phyloP scores from a whole-genome alignment of 225 moss, liverwort and hornwort genomes.

The Pseudisothecium myosuroides region DNA sequence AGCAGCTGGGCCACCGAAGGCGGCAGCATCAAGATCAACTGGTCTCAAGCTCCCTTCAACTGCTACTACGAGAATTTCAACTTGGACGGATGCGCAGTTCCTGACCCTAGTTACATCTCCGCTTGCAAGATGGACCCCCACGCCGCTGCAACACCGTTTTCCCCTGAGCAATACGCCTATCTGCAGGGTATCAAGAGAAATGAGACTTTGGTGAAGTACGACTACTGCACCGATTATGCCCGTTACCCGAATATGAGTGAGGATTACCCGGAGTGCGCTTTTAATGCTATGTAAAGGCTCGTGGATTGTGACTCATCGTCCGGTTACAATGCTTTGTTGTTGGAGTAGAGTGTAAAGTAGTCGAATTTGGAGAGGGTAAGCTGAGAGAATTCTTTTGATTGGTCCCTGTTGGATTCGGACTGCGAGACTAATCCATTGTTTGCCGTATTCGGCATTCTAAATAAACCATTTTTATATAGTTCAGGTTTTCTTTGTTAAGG shows the following conservation, averaged over 20 bases:
- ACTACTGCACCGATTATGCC: not conserved
- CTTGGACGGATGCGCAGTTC: not conserved
- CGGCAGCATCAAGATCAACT: conserved; percentile 40
- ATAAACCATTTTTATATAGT: not conserved
- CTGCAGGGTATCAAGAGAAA: not conserved
- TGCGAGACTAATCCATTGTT: not conserved
- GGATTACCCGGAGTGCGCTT: not conserved
- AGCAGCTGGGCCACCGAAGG: conserved; percentile 60
- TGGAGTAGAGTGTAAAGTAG: not conserved
- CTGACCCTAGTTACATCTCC: not conserved
- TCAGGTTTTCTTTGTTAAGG: not conserved
- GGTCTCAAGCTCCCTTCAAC: conserved; percentile 24
- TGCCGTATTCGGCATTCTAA: not conserved
- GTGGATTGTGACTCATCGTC: not conserved
- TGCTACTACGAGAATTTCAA: not conserved
- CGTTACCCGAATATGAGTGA: not conserved
- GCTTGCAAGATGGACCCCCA: not conserved
- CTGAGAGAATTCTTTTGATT: not conserved
- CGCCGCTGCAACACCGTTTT: not conserved
- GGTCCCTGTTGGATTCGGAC: not conserved
- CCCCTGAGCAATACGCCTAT: not conserved
- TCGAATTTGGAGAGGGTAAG: not conserved
- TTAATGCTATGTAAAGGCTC: not conserved
- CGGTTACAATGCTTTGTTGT: not conserved
- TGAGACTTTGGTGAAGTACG: not conserved